phyloP scores from a whole-genome alignment of 257 asterid genomes.

The Fraxinus pennsylvanica region DNA sequence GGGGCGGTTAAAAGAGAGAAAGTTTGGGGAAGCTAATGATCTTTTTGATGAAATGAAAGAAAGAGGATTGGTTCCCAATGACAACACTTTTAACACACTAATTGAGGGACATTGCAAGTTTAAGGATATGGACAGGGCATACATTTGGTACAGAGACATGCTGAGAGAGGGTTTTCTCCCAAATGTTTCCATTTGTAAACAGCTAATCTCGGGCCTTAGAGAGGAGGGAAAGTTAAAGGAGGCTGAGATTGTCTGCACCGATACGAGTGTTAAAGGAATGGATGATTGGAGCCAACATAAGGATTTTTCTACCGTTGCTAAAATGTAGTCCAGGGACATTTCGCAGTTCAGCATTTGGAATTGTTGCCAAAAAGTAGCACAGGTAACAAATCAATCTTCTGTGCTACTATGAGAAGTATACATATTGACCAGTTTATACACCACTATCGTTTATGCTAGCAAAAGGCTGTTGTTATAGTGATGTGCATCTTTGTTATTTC shows the following conservation, averaged over 20 bases:
- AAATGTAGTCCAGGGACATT: conserved; percentile 14
- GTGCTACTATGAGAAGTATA: background rate
- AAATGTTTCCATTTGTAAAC: conserved; percentile 35
- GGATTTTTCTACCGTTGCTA: conserved; percentile 36
- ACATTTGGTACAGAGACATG: conserved; percentile 69
- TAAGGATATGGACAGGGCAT: conserved; percentile 58
- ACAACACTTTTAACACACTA: conserved; percentile 46
- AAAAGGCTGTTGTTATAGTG: background rate
- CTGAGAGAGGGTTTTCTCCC: conserved; percentile 52
- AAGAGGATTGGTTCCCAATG: conserved; percentile 52
- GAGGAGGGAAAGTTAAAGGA: conserved; percentile 48
- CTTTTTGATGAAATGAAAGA: conserved; percentile 53
- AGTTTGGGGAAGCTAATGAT: conserved; percentile 46
- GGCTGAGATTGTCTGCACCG: conserved; percentile 53
- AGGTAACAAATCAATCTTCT: background rate
- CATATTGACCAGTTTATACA: background rate
- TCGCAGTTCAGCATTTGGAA: background rate
- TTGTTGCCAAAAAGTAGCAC: background rate
- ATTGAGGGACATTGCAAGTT: conserved; percentile 64
- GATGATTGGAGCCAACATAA: conserved; percentile 26
- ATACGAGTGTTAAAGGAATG: conserved; percentile 68
- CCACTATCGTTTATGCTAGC: background rate
- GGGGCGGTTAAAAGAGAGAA: conserved; percentile 51
- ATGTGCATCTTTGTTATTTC: background rate
- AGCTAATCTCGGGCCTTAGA: conserved; percentile 59